Evolutionary conservation across 768 basidiomycete species (phyloP), one percentile per base, ranked within the genome.

Genomic region (Mycena floridula): DNA sequence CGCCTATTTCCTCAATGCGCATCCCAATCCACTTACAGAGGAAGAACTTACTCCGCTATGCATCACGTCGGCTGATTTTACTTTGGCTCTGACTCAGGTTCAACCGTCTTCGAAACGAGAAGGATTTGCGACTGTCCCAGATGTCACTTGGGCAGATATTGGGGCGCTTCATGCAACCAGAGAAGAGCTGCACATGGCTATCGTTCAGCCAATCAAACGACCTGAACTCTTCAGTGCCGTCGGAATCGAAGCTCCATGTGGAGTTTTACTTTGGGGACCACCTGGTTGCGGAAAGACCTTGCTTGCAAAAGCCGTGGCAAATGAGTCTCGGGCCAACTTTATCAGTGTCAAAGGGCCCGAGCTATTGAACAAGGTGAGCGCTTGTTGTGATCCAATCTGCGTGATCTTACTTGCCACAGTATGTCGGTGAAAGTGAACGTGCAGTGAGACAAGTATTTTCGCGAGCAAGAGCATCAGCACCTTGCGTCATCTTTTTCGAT

Each of bases 341-440:
- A 97, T 99, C 57, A 94, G 91, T 56, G 89, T 98, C 41, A 98
- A 98, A 57, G 96, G 96, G 0, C 96, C 96, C 0, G 96, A 99
- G 57, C 59, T 98, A 43, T 68, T 99, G 47, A 99, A 99, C 69
- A 99, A 99, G 78, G 93, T 89, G 46, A 5, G n/a, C 75, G 12
- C 42, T 5, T 16, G 27, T 22, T 7, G 32, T 43, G 25, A 5
- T 13, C 28, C 25, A 16, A 13, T 21, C 38, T 42, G 23, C 7
- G 20, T 42, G 22, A 12, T 22, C 37, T 46, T 22, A 42, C 18
- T 16, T 37, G 37, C 37, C 4, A 5, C 56, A 96, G 90, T 98
- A 98, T 54, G 94, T 98, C 1, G 94, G 95, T 12, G 95, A 99
- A 67, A 95, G 92, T 59, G 95, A 98, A 60, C 70, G 90, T 21